Evolutionary conservation across 2,329 filamentous ascomycete species (phyloP).

Genomic region (Raffaelea albimanens): DNA sequence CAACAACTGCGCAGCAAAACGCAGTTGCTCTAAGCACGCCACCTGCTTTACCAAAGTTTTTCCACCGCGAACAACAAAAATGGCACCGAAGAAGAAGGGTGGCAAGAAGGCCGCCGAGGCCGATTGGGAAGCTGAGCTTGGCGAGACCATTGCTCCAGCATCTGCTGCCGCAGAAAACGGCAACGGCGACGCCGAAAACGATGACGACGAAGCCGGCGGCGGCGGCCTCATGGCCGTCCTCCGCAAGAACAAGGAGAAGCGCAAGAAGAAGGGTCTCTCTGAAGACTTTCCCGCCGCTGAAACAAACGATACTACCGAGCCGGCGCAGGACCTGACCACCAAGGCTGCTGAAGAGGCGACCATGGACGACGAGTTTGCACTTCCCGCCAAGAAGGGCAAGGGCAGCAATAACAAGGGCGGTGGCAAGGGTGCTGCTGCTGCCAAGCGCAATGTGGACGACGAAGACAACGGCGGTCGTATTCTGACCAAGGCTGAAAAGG

Average conservation of each 20-base stretch:
- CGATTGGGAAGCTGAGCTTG: constrained; percentile 91
- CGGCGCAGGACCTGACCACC: constrained; percentile 39
- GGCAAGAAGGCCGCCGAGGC: constrained; percentile 72
- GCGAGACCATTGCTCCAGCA: constrained; percentile 61
- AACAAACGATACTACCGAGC: constrained; percentile 18
- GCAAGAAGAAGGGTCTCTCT: constrained; percentile 74
- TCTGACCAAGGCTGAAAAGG: constrained; percentile 96
- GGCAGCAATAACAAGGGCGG: constrained; percentile 35
- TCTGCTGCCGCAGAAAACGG: constrained; percentile 40
- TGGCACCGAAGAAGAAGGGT: constrained; percentile 89
- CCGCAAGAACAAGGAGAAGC: constrained; percentile 75
- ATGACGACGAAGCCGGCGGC: constrained; percentile 39
- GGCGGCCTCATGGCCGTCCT: constrained; percentile 71
- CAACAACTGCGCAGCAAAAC: too few species aligned
- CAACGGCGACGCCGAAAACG: constrained; percentile 39
- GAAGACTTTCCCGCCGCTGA: constrained; percentile 52
- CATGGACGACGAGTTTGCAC: constrained; percentile 76
- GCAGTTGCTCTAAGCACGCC: background rate
- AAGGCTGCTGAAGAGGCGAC: constrained; percentile 76
- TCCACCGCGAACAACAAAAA: constrained; percentile 36
- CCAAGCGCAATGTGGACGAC: constrained; percentile 38
- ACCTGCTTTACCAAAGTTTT: background rate
- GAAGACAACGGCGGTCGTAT: constrained; percentile 55
- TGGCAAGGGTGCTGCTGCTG: too few species aligned
- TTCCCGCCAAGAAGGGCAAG: constrained; percentile 68